These are phyloP conservation scores for Ogataea siamensis DNA, from an alignment of 805 yeast genomes.

Conservation along the genomic window DNA sequence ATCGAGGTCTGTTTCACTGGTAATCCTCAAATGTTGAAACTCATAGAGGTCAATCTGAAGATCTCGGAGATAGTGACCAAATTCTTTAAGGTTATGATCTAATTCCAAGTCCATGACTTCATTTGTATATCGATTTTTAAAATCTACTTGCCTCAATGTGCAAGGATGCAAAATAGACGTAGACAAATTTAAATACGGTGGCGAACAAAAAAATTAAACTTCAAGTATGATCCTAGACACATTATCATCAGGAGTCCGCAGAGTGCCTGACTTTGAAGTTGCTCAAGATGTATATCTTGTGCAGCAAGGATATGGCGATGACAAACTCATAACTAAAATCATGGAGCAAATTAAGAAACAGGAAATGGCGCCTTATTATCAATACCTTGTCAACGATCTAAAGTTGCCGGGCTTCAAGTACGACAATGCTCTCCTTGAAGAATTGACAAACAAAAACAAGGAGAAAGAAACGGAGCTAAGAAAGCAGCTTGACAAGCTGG, in stretches of 20 bases:
- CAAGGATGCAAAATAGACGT: too few species aligned
- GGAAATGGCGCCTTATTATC: constrained; percentile 80
- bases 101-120: constrained; percentile 4
- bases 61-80: constrained; percentile 7
- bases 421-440: constrained; percentile 58
- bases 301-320: constrained; percentile 29
- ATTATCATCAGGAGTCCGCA: constrained; percentile 47
- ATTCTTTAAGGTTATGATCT: constrained; percentile 1
- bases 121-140: too few species aligned
- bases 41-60: constrained; percentile 7
- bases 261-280: constrained; percentile 77
- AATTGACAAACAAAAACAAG: constrained; percentile 53
- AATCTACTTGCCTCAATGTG: too few species aligned
- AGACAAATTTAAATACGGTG: constrained; percentile 7
- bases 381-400: constrained; percentile 54
- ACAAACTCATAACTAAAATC: constrained; percentile 44
- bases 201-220: constrained; percentile 5
- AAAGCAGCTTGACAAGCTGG: constrained; percentile 50
- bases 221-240: constrained; percentile 36
- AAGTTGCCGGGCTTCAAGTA: constrained; percentile 43
- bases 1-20: constrained; percentile 13
- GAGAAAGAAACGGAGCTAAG: constrained; percentile 51
- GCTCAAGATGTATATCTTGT: constrained; percentile 78
- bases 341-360: constrained; percentile 53
- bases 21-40: constrained; percentile 5